These are phyloP conservation scores for Heliamphora exappendiculata DNA, from an alignment of 148 eudicot genomes.

Conservation along the genomic window DNA sequence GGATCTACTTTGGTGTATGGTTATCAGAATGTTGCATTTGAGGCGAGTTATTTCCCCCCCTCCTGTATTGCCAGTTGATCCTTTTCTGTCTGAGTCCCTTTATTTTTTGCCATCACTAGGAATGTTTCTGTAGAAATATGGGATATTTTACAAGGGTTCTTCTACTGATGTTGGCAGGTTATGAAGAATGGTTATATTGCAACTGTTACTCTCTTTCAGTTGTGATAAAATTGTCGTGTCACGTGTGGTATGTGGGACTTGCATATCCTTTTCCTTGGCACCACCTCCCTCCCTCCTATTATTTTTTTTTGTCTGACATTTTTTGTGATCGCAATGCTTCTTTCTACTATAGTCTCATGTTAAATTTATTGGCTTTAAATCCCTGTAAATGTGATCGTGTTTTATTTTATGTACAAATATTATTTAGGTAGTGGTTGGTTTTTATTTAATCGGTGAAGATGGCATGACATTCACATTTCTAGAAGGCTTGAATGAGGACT, in stretches of 20 bases:
- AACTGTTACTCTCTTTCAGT: constrained; percentile 85
- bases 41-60: constrained; percentile 45
- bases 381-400: too few relatives aligned
- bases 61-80: constrained; percentile 1
- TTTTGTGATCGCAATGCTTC: neutral
- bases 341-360: neutral
- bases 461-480: neutral
- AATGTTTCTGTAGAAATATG: neutral
- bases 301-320: too few relatives aligned
- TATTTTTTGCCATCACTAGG: neutral
- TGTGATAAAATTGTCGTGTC: constrained; percentile 33
- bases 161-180: constrained; percentile 46
- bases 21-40: constrained; percentile 87
- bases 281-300: too few relatives aligned
- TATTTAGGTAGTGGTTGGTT: neutral
- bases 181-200: constrained; percentile 96
- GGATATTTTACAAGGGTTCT: neutral
- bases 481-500: constrained; percentile 1
- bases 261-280: too few relatives aligned
- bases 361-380: neutral
- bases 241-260: constrained; percentile 10
- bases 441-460: constrained; percentile 7
- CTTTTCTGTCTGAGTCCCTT: neutral
- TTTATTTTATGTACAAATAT: neutral
- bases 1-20: constrained; percentile 97